Conservation (phyloP, 306 rosid species). For the Oxytropis ochrocephala region DNA sequence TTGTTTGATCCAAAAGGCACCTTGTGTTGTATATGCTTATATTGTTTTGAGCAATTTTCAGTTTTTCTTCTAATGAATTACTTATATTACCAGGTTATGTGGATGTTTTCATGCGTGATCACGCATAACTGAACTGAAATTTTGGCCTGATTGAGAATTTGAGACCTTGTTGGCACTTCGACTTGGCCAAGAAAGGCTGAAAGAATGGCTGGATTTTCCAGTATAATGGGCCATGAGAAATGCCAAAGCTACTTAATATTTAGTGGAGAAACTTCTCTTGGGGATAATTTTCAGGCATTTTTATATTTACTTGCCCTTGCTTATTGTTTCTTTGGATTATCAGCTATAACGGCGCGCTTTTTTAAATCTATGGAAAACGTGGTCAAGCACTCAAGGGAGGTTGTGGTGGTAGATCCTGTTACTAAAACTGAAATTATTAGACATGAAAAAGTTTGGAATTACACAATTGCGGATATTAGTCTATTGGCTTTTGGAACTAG, state of each 20-base stretch:
- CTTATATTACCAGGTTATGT: slow-evolving; percentile 26
- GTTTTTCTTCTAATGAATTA: neutral
- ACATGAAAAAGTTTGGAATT: slow-evolving; percentile 87
- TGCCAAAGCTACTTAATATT: slow-evolving; percentile 70
- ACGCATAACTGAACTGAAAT: slow-evolving; percentile 16
- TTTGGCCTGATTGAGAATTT: slow-evolving; percentile 31
- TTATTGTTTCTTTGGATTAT: slow-evolving; percentile 81
- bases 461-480: slow-evolving; percentile 86
- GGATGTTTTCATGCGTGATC: slow-evolving; percentile 10
- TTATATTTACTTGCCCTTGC: slow-evolving; percentile 71
- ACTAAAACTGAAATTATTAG: slow-evolving; percentile 39
- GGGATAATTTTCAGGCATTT: slow-evolving; percentile 39
- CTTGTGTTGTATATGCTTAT: neutral
- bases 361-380: slow-evolving; percentile 87
- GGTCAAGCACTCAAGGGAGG: slow-evolving; percentile 68
- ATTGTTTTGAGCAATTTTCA: neutral
- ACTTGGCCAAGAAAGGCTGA: slow-evolving; percentile 23
- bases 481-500: slow-evolving; percentile 96
- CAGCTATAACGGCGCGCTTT: slow-evolving; percentile 81
- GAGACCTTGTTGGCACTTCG: slow-evolving; percentile 19
- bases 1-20: neutral
- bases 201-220: slow-evolving; percentile 30
- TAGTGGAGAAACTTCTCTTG: slow-evolving; percentile 54
- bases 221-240: slow-evolving; percentile 27
- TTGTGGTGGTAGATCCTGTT: slow-evolving; percentile 56